These are phyloP conservation scores for Aquanectria penicillioides DNA, from an alignment of 2,329 filamentous ascomycete species.

Conservation along the genomic window DNA sequence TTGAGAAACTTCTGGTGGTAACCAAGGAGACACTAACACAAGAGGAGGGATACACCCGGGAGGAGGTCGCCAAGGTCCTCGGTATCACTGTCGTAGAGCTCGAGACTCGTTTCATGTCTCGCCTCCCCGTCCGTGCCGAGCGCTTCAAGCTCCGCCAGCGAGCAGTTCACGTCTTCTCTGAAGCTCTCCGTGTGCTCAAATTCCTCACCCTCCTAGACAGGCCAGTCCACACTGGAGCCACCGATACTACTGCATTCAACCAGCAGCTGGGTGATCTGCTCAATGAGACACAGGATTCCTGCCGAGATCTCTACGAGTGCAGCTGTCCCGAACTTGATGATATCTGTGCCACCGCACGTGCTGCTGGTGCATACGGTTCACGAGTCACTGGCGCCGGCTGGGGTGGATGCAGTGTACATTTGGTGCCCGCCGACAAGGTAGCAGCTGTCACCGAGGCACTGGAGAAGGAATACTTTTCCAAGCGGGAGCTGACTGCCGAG, in stretches of 20 bases:
- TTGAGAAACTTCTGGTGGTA: slow-evolving; percentile 76
- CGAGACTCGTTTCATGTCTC: slow-evolving; percentile 81
- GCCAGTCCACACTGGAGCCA: slow-evolving; percentile 49
- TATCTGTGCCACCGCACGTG: slow-evolving; percentile 81
- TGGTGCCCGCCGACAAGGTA: slow-evolving; percentile 86
- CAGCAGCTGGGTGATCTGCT: slow-evolving; percentile 80
- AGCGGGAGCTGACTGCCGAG: slow-evolving; percentile 72
- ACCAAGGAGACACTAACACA: slow-evolving; percentile 77
- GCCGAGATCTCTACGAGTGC: slow-evolving; percentile 88
- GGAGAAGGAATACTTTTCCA: slow-evolving; percentile 83
- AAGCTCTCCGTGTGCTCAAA: slow-evolving; percentile 84
- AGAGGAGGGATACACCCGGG: slow-evolving; percentile 86
- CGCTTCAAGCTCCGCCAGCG: slow-evolving; percentile 89
- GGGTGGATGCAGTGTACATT: slow-evolving; percentile 95
- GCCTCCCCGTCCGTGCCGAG: slow-evolving; percentile 89
- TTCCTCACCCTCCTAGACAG: slow-evolving; percentile 83
- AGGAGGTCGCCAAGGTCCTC: slow-evolving; percentile 81
- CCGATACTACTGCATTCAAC: slow-evolving; percentile 71
- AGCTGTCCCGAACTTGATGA: slow-evolving; percentile 92
- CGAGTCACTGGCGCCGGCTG: slow-evolving; percentile 93
- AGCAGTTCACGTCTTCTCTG: slow-evolving; percentile 88
- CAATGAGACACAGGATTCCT: slow-evolving; percentile 90
- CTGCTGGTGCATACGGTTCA: slow-evolving; percentile 84
- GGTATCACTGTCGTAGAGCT: slow-evolving; percentile 76
- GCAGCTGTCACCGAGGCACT: slow-evolving; percentile 80